Evolutionary conservation across 169 alveolate genomes (phyloP).

Genomic region (Cryptosporidium muris): DNA sequence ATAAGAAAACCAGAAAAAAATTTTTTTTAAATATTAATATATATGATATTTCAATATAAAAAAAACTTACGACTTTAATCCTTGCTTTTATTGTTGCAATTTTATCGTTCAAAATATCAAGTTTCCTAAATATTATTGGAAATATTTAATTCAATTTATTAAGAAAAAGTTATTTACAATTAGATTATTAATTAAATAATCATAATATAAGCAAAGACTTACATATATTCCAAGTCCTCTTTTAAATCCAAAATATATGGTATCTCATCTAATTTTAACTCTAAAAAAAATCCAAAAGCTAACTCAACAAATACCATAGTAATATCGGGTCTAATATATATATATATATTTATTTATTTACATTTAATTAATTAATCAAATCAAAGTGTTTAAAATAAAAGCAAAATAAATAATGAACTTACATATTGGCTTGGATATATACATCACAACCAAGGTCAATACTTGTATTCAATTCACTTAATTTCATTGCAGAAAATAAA

Average conservation of each 20-base stretch:
- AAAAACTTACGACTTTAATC: conserved; percentile 48
- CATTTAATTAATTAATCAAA: not conserved
- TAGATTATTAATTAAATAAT: not conserved
- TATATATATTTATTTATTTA: not conserved
- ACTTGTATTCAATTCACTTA: conserved; percentile 51
- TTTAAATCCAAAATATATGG: conserved; percentile 36
- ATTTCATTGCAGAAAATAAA: conserved; percentile 19
- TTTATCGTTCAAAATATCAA: conserved; percentile 32
- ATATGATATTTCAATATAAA: not conserved
- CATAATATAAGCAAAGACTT: not conserved
- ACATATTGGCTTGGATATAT: conserved; percentile 45
- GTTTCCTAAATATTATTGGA: conserved; percentile 3
- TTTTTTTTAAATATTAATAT: not conserved
- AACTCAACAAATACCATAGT: conserved; percentile 42
- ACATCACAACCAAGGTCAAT: conserved; percentile 64
- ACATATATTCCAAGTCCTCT: conserved; percentile 54
- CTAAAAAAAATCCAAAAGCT: conserved; percentile 60
- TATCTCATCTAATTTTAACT: conserved; percentile 33
- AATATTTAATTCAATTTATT: not conserved
- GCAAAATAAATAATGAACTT: conserved; percentile 11
- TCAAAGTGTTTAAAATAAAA: not conserved
- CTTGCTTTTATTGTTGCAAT: conserved; percentile 49
- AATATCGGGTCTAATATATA: conserved; percentile 20
- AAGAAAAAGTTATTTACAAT: not conserved
- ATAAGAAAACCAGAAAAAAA: not conserved